phyloP scores from a whole-genome alignment of 208 protist genomes.

The Porcisia hertigi region DNA sequence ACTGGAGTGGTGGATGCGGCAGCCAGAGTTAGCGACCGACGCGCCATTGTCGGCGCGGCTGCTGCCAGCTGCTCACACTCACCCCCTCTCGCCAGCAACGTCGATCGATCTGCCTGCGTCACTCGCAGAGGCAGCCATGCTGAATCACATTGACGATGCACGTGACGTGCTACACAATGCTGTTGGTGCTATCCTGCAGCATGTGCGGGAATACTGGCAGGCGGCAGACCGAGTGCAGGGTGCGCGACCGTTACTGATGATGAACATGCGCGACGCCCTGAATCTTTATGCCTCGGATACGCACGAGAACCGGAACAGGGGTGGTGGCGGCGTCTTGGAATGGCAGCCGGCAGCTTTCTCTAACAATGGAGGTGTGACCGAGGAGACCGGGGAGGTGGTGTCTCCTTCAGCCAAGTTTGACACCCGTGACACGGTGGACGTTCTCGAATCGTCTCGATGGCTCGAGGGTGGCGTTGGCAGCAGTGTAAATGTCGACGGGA shows the following conservation, averaged over 20 bases:
- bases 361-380: background rate
- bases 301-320: background rate
- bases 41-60: background rate
- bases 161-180: conserved; percentile 13
- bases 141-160: background rate
- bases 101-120: background rate
- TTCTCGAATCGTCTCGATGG: background rate
- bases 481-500: background rate
- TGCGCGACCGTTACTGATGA: background rate
- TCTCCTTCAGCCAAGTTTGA: background rate
- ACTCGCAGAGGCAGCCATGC: background rate
- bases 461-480: background rate
- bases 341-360: background rate
- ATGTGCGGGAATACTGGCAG: conserved; percentile 2
- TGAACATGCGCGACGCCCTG: conserved; percentile 6
- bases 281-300: background rate
- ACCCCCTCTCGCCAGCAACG: background rate
- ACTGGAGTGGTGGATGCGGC: conserved; percentile 8
- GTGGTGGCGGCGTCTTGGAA: background rate
- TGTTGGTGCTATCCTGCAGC: background rate
- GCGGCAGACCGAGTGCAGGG: background rate
- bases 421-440: background rate
- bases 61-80: background rate
- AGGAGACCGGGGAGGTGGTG: background rate
- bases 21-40: background rate